Conservation (phyloP, 352 stramenopile species). For the Phytophthora pluvialis region DNA sequence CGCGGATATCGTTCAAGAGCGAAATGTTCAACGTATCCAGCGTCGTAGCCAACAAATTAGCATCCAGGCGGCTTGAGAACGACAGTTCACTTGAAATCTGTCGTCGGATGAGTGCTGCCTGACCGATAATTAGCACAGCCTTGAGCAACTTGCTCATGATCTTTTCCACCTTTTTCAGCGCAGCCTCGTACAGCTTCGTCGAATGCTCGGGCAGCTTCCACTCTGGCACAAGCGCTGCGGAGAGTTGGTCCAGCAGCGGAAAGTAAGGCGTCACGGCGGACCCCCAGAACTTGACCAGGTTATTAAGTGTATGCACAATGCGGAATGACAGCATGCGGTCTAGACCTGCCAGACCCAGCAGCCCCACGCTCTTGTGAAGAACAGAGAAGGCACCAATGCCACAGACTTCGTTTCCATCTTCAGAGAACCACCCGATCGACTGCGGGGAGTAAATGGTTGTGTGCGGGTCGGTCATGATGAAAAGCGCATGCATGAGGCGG, state of each 20-base stretch:
- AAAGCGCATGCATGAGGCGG: slow-evolving; percentile 90
- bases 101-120: slow-evolving; percentile 93
- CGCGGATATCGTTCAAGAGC: slow-evolving; percentile 88
- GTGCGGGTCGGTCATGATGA: slow-evolving; percentile 93
- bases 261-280: slow-evolving; percentile 91
- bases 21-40: slow-evolving; percentile 92
- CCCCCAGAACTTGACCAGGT: slow-evolving; percentile 94
- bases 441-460: slow-evolving; percentile 93
- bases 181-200: slow-evolving; percentile 85
- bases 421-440: slow-evolving; percentile 93
- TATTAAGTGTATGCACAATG: slow-evolving; percentile 94
- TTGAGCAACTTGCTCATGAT: slow-evolving; percentile 95
- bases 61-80: slow-evolving; percentile 91
- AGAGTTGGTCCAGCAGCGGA: slow-evolving; percentile 89
- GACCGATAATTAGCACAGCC: slow-evolving; percentile 92
- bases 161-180: slow-evolving; percentile 94
- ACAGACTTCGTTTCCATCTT: slow-evolving; percentile 86
- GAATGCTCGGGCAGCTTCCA: slow-evolving; percentile 91
- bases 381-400: slow-evolving; percentile 90
- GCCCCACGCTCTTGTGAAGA: slow-evolving; percentile 91
- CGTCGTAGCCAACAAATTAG: slow-evolving; percentile 90
- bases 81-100: slow-evolving; percentile 93
- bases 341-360: slow-evolving; percentile 91
- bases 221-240: slow-evolving; percentile 81
- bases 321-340: slow-evolving; percentile 94